Evolutionary conservation across 805 yeast species (phyloP), one percentile per base, ranked within the genome.

Genomic region (Hanseniaspora singularis): DNA sequence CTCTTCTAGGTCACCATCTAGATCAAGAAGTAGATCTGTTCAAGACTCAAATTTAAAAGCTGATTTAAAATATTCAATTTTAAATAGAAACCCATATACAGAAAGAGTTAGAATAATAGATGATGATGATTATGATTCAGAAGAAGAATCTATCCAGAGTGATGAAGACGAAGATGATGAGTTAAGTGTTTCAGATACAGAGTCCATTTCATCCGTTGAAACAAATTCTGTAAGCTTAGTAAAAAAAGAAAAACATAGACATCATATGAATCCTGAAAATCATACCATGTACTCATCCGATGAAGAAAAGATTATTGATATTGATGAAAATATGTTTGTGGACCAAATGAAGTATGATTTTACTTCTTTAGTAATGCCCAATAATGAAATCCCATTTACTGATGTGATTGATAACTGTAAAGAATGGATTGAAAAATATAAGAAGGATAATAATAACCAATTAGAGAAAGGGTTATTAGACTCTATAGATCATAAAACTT

Each of bases 281-380:
- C n/a, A 36, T 11, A 5, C 26, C 3, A 5, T 18, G 5, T 41
- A 41, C 19, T 41, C 46, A 4, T 41, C 46, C 1, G 46, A 41
- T 26, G 46, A 41, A 34, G 46, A 41, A 33, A 41, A 41, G 24
- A 41, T 41, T 2, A n/a, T 41, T 26, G 46, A 41, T 33, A 39
- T 37, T 19, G 34, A 41, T n/a, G 46, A 41, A 4, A 30, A 41
- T 12, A 41, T 41, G 33, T 41, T 41, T 23, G 26, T 20, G 11
- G 33, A 33, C 23, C 19, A 41, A 14, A 10, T 41, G 18, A 41
- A 41, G 12, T 41, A 41, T 18, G 37, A 41, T 23, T 41, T 41
- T 15, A 41, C 46, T 4, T 37, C 34, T 14, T 24, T 41, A 6
- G 46, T 41, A 2, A 41, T 41, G 46, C 46, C 46, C 3, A 41